Conservation (phyloP, 169 alveolate species). For the Eimeria acervulina region DNA sequence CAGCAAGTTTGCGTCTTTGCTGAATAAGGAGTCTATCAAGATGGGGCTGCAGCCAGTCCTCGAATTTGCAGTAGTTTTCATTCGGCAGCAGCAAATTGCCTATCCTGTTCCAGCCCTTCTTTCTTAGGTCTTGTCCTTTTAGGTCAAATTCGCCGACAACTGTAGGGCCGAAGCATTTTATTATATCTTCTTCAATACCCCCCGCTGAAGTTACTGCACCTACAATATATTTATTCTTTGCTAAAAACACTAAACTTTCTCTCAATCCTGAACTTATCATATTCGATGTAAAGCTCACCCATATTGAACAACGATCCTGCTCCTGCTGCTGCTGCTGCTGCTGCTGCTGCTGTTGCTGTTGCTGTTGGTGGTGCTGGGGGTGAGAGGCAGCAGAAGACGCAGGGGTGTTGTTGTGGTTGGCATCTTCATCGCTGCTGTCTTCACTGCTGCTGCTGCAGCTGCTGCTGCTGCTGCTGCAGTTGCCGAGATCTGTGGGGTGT, state of each 20-base stretch:
- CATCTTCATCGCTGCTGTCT: not conserved
- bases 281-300: constrained; percentile 96
- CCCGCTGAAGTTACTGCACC: no score
- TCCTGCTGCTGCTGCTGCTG: constrained; percentile 1
- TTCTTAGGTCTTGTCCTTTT: no score
- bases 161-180: no score
- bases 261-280: constrained; percentile 95
- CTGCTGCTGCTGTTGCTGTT: constrained; percentile 56
- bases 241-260: constrained; percentile 93
- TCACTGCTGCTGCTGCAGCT: constrained; percentile 54
- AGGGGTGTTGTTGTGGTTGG: no score
- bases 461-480: constrained; percentile 50
- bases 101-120: no score
- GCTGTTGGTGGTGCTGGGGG: not conserved
- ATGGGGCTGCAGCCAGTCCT: constrained; percentile 89
- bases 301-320: constrained; percentile 90
- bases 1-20: constrained; percentile 98
- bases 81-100: no score
- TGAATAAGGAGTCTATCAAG: constrained; percentile 98
- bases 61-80: no score
- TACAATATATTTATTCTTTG: constrained; percentile 93
- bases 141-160: no score
- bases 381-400: constrained; percentile 32
- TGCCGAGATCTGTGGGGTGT: constrained; percentile 76
- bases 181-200: no score